Conservation (phyloP, 2,329 filamentous ascomycete species). For the Calycina herbarum region DNA sequence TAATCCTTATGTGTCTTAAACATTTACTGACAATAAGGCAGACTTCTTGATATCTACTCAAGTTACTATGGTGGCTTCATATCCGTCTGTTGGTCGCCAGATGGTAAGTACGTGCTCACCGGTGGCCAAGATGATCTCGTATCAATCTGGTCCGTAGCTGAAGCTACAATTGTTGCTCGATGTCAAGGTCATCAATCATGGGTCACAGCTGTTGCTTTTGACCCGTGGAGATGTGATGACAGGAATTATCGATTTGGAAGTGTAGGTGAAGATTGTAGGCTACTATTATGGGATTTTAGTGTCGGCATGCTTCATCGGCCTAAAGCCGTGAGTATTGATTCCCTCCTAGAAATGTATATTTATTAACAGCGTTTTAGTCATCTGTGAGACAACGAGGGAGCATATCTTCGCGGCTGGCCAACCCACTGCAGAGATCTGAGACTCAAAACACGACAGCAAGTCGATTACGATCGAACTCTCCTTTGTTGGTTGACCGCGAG, state of each 20-base stretch:
- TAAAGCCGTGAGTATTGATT: conserved; percentile 62
- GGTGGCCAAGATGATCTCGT: conserved; percentile 95
- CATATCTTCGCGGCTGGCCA: conserved; percentile 51
- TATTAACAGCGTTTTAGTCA: no score
- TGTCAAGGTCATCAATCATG: conserved; percentile 96
- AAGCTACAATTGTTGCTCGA: conserved; percentile 81
- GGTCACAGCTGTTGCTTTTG: conserved; percentile 91
- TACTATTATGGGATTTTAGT: conserved; percentile 96
- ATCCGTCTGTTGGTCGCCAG: conserved; percentile 96
- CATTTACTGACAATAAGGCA: conserved; percentile 40
- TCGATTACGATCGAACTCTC: conserved; percentile 71
- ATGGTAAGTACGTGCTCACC: conserved; percentile 92
- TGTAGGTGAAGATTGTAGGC: conserved; percentile 87
- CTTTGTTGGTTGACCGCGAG: conserved; percentile 53
- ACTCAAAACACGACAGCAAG: conserved; percentile 60
- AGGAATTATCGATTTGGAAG: conserved; percentile 94
- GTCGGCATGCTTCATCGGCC: conserved; percentile 94
- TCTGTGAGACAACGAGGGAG: conserved; percentile 52
- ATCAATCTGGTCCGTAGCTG: conserved; percentile 89
- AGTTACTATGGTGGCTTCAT: conserved; percentile 93
- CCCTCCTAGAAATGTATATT: no score
- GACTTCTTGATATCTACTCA: conserved; percentile 81
- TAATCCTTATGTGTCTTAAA: background rate
- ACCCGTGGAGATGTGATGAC: conserved; percentile 95
- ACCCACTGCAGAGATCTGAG: conserved; percentile 55